These are phyloP conservation scores for Eustoma russellianum DNA, from an alignment of 257 asterid species.

Conservation along the genomic window DNA sequence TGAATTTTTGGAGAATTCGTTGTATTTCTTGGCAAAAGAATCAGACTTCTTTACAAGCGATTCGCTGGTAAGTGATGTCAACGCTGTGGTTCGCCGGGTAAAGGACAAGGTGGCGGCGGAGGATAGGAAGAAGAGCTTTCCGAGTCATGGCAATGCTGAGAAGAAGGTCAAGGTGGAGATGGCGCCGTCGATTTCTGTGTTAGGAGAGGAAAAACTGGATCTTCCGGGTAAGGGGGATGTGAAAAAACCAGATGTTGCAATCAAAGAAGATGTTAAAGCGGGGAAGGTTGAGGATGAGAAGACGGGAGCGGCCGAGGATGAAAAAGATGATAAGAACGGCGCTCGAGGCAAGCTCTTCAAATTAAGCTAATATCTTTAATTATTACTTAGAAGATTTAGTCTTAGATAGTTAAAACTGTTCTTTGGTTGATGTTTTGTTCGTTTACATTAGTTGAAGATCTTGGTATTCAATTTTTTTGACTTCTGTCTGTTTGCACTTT, in stretches of 20 bases:
- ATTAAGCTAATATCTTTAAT: neutral
- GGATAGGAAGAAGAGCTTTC: slow-evolving; percentile 35
- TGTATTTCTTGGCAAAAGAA: too few species aligned
- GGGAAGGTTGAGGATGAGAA: neutral
- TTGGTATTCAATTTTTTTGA: too few species aligned
- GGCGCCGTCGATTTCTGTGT: slow-evolving; percentile 3
- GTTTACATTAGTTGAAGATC: too few species aligned
- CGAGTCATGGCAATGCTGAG: slow-evolving; percentile 9
- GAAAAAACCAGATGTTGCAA: neutral
- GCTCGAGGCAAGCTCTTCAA: neutral
- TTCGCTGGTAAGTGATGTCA: slow-evolving; percentile 50
- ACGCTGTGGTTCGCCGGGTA: slow-evolving; percentile 59
- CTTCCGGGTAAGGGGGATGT: too few species aligned
- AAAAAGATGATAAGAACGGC: too few species aligned
- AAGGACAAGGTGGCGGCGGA: slow-evolving; percentile 45
- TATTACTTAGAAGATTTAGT: too few species aligned
- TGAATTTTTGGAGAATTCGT: too few species aligned
- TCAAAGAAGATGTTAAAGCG: neutral
- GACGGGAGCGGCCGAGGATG: neutral
- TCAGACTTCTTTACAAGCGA: slow-evolving; percentile 72
- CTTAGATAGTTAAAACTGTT: too few species aligned
- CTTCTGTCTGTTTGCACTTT: too few species aligned
- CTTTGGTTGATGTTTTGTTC: too few species aligned
- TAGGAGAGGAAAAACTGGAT: slow-evolving; percentile 2
- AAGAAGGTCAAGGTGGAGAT: slow-evolving; percentile 21